Evolutionary conservation across 495 filamentous ascomycete genomes (phyloP).

Genomic region (Penicillium pulvis): DNA sequence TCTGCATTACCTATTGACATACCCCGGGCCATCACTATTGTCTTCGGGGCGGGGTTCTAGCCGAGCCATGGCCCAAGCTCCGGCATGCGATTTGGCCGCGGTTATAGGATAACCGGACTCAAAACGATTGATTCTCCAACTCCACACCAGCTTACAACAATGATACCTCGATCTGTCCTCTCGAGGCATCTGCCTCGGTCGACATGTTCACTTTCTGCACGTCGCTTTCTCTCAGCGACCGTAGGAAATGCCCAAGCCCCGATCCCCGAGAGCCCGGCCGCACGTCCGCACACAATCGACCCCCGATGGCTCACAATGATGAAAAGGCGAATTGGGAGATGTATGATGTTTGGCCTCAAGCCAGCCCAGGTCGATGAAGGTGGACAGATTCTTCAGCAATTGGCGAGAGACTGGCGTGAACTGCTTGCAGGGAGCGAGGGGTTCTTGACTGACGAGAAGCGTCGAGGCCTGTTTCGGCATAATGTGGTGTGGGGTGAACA

Average conservation of each 20-base stretch:
- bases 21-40: neutral
- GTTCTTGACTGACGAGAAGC: slow-evolving; percentile 67
- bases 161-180: slow-evolving; percentile 23
- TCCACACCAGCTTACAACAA: slow-evolving; percentile 14
- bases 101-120: slow-evolving; percentile 11
- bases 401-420: slow-evolving; percentile 76
- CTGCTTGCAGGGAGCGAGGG: slow-evolving; percentile 79
- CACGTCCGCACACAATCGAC: slow-evolving; percentile 41
- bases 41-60: slow-evolving; percentile 23
- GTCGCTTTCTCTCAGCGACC: slow-evolving; percentile 28
- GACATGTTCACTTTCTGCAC: neutral
- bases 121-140: neutral
- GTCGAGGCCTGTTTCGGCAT: slow-evolving; percentile 69
- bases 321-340: slow-evolving; percentile 74
- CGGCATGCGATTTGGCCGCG: slow-evolving; percentile 19
- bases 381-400: slow-evolving; percentile 57
- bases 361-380: slow-evolving; percentile 62
- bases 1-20: neutral
- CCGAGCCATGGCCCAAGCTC: slow-evolving; percentile 28
- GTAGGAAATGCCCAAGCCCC: slow-evolving; percentile 15
- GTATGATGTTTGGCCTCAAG: slow-evolving; percentile 76
- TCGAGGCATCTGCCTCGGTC: slow-evolving; percentile 23
- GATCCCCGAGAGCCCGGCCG: slow-evolving; percentile 18
- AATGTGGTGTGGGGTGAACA: slow-evolving; percentile 90
- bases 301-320: slow-evolving; percentile 77